Base-by-base conservation (phyloP, 768 basidiomycete genomes). In the Tubosaeta sp. region DNA sequence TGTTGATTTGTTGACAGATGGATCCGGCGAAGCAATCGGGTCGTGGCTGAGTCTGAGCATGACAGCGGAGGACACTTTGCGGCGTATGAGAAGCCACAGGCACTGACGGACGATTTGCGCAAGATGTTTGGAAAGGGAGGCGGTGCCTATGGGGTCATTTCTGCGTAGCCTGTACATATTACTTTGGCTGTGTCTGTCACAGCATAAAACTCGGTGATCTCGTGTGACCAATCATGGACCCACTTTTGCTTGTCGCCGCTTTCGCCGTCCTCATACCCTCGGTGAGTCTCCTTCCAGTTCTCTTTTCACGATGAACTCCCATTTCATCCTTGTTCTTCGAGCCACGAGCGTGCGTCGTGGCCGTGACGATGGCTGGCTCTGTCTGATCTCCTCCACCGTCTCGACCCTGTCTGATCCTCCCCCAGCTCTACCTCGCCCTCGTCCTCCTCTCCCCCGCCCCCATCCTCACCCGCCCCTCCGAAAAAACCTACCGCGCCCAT, bases 301-400 rank as follows among this genome's bases (percentile, higher is more conserved):
- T 38, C 4, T 39, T 25, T 50, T 19, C 43, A 64, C 55, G 87
- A 88, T 87, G 84, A 81, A 72, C 58, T 69, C 73, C 74, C 72
- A 50, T 68, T 80, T 88, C 89, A 91, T 91, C 88, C 88, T 91
- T 91, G 88, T 91, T 90, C 88, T 90, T 86, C 75, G 89, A 90
- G 84, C 74, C 64, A 60, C 70, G 83, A 83, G 88, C 67, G 66
- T 64, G 77, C 86, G 87, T 79, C 75, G 73, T 64, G 72, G 72
- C 76, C 68, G 78, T 59, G 88, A 86, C 83, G 88, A 48, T 31
- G 24, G 87, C 62, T 68, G 59, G 57, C 13, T 69, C 24, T 72
- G 32, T 14, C 79, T 72, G 63, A 60, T 51, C 45, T 35, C 36
- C 27, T 38, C 30, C 18, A 47, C 41, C 31, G 25, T 22, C 45